Evolutionary conservation across 2,329 filamentous ascomycete genomes (phyloP).

Genomic region (Amphichorda felina): DNA sequence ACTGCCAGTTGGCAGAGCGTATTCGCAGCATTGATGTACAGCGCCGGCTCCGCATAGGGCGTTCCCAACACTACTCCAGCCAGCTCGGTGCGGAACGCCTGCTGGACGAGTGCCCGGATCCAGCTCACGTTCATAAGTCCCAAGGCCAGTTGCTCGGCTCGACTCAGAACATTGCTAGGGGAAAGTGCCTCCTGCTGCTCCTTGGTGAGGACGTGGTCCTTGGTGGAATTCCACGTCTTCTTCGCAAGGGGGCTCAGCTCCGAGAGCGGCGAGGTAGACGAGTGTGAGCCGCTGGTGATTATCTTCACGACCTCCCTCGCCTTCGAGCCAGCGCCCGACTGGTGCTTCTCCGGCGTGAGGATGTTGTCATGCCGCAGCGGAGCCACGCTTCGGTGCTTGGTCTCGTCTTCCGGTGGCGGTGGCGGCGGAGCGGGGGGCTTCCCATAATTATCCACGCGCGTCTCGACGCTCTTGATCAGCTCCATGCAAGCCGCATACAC

Average conservation of each 20-base stretch:
- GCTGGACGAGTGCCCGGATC: slow-evolving; percentile 57
- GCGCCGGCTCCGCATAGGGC: slow-evolving; percentile 57
- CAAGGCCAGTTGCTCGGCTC: slow-evolving; percentile 35
- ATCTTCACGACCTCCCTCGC: slow-evolving; percentile 12
- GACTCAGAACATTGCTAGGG: slow-evolving; percentile 33
- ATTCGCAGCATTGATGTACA: slow-evolving; percentile 61
- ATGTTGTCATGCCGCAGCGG: slow-evolving; percentile 33
- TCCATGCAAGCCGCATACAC: slow-evolving; percentile 58
- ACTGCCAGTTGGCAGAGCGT: slow-evolving; percentile 59
- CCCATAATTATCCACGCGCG: slow-evolving; percentile 52
- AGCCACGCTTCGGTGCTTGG: slow-evolving; percentile 21
- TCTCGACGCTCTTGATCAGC: slow-evolving; percentile 54
- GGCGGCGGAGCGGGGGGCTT: slow-evolving; percentile 25
- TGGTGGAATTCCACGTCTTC: slow-evolving; percentile 33
- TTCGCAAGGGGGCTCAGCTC: slow-evolving; percentile 38
- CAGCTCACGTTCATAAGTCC: slow-evolving; percentile 33
- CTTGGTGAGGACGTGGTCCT: slow-evolving; percentile 34
- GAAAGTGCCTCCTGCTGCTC: slow-evolving; percentile 43
- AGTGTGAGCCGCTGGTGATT: slow-evolving; percentile 23
- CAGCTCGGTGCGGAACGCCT: slow-evolving; percentile 54
- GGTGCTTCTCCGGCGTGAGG: slow-evolving; percentile 23
- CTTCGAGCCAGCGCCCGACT: slow-evolving; percentile 23
- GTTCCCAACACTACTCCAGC: slow-evolving; percentile 58
- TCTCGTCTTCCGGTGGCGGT: slow-evolving; percentile 10
- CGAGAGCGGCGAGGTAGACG: slow-evolving; percentile 13